These are phyloP conservation scores for Cutaneotrichosporon spelunceum DNA, from an alignment of 1,284 basidiomycete species.

Conservation along the genomic window DNA sequence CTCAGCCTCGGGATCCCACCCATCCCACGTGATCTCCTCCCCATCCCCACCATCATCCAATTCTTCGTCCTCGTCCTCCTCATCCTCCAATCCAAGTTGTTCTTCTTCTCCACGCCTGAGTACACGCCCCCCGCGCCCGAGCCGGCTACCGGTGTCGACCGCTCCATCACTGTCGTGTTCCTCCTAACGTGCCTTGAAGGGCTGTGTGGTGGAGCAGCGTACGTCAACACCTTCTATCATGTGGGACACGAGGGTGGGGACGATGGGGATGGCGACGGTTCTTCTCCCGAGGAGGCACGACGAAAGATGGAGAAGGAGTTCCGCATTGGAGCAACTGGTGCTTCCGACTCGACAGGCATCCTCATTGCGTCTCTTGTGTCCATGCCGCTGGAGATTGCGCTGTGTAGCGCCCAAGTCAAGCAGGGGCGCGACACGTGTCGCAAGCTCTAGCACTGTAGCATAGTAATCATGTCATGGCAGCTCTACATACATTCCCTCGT, in stretches of 20 bases:
- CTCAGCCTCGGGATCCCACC: slow-evolving; percentile 83
- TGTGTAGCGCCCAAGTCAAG: slow-evolving; percentile 70
- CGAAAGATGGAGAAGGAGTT: slow-evolving; percentile 67
- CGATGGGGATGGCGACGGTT: slow-evolving; percentile 54
- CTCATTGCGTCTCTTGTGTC: slow-evolving; percentile 72
- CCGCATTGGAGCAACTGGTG: slow-evolving; percentile 79
- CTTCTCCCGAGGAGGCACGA: slow-evolving; percentile 31
- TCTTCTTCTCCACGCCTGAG: slow-evolving; percentile 41
- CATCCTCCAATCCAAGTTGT: slow-evolving; percentile 51
- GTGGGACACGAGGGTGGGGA: slow-evolving; percentile 65
- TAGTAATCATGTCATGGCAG: slow-evolving; percentile 5
- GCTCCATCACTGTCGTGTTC: slow-evolving; percentile 67
- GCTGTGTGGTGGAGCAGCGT: slow-evolving; percentile 85
- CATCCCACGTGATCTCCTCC: slow-evolving; percentile 66
- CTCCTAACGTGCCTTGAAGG: slow-evolving; percentile 78
- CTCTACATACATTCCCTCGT: not conserved
- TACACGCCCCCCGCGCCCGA: slow-evolving; percentile 31
- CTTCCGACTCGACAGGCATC: slow-evolving; percentile 58
- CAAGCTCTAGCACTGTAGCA: slow-evolving; percentile 55
- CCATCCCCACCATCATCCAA: slow-evolving; percentile 57
- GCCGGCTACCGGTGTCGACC: slow-evolving; percentile 37
- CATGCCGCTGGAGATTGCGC: slow-evolving; percentile 75
- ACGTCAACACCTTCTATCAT: slow-evolving; percentile 83
- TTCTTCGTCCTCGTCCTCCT: slow-evolving; percentile 60
- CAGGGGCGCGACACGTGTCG: slow-evolving; percentile 71